phyloP scores from a whole-genome alignment of 2,329 filamentous ascomycete genomes.

The Colletotrichum aenigma region DNA sequence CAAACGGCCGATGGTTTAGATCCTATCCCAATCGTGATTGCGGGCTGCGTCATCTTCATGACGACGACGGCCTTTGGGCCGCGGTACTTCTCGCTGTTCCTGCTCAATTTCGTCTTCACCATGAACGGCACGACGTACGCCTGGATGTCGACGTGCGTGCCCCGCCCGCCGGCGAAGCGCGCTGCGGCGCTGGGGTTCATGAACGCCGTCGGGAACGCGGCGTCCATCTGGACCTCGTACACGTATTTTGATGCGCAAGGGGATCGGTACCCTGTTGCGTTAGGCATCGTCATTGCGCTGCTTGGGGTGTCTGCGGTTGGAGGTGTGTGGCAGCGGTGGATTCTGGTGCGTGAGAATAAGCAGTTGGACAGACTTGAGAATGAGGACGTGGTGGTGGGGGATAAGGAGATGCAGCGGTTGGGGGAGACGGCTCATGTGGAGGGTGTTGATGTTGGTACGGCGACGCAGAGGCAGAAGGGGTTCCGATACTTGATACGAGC shows the following conservation, averaged over 20 bases:
- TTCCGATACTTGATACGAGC: not conserved
- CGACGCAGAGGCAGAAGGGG: not conserved
- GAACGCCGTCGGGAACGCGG: not conserved
- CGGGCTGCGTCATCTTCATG: slow-evolving; percentile 60
- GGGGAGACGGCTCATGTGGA: not conserved
- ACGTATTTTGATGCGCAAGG: not conserved
- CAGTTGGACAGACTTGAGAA: not conserved
- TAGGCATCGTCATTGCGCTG: not conserved
- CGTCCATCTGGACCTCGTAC: not conserved
- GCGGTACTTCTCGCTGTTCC: slow-evolving; percentile 60
- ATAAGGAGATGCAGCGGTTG: not conserved
- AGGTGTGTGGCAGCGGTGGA: not conserved
- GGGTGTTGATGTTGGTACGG: not conserved
- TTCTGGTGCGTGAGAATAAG: not conserved
- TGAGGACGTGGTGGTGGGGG: not conserved
- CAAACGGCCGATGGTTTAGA: slow-evolving; percentile 22
- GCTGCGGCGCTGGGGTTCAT: slow-evolving; percentile 32
- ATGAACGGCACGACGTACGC: slow-evolving; percentile 53
- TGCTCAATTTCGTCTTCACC: slow-evolving; percentile 59
- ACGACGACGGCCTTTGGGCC: slow-evolving; percentile 52
- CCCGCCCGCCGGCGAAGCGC: slow-evolving; percentile 57
- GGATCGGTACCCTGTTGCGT: not conserved
- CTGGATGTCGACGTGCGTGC: slow-evolving; percentile 55
- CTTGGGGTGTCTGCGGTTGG: not conserved
- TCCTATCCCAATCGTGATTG: slow-evolving; percentile 53